Evolutionary conservation across 1,139 yeast genomes (phyloP), one percentile per base, ranked within the genome.

Genomic region (Lodderomyces theae): DNA sequence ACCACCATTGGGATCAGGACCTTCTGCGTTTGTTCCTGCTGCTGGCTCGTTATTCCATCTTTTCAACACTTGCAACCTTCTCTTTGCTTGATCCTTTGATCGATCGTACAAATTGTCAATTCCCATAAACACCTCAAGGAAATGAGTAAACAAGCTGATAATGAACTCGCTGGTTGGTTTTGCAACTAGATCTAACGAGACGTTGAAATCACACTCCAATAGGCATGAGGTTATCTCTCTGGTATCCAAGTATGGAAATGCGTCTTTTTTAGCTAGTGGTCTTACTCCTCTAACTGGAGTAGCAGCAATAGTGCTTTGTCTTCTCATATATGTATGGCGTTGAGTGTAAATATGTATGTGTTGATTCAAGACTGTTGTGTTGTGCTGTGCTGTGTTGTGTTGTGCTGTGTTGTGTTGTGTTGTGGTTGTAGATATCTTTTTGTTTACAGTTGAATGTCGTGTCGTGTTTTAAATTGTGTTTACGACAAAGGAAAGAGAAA

Each of bases 111-210:
- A 53, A 21, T 37, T 22, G n/a, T 37, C 39, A 9, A 82, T 66
- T 10, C 85, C 87, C 56, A 82, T 69, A 52, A 84, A 86, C 16
- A 79, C 72, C 44, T 84, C 92, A 44, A 86, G 67, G 16, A 87
- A 77, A 55, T 84, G 90, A 50, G 83, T 86, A 45, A 82, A 79
- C 29, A 87, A 60, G 15, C 77, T 66, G 42, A 73, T 74, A 45
- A 85, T 75, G 52, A 78, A 85, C 35, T 75, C 76, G 12, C 82
- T 69, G 1, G 86, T 77, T 6, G 96, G 96, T 49, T 74, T 80
- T 18, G 68, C 53, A 3, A 87, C 68, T 46, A 77, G 71, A 26
- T 82, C 88, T 50, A 82, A 89, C 15, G 77, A 72, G 0, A 82
- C 84, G 11, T 68, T 58, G 39, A 85, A 77, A 44, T 80, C 85